Conservation (phyloP, 768 basidiomycete genomes). For the Strobilomyces echinocephalus region DNA sequence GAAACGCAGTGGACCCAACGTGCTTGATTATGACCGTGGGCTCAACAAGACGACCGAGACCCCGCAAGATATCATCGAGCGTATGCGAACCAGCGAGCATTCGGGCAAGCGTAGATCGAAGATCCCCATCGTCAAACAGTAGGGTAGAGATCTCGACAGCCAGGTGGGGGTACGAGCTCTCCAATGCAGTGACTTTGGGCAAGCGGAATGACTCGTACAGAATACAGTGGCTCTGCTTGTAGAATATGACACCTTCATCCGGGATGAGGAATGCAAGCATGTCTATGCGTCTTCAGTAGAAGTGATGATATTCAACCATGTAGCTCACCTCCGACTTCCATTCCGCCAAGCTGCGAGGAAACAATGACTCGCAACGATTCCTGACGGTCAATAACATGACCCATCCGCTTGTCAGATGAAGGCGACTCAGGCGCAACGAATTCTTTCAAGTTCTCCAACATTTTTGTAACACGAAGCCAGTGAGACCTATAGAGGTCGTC, state of each 20-base stretch:
- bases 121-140: not conserved
- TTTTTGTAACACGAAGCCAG: not conserved
- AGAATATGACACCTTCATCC: not conserved
- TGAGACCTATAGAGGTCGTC: not conserved
- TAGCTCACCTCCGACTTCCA: not conserved
- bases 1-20: not conserved
- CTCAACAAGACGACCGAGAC: not conserved
- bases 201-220: not conserved
- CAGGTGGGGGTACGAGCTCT: not conserved
- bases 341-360: not conserved
- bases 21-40: not conserved
- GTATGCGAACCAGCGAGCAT: not conserved
- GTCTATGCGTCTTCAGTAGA: not conserved
- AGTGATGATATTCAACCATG: not conserved
- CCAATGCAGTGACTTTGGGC: not conserved
- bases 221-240: not conserved
- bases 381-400: not conserved
- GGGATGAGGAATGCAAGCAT: not conserved
- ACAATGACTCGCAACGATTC: not conserved
- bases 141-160: not conserved
- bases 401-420: too few species aligned
- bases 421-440: too few species aligned
- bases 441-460: not conserved
- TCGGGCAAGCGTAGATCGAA: not conserved
- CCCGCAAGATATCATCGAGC: not conserved